Evolutionary conservation across 2,329 filamentous ascomycete genomes (phyloP), one percentile per base, ranked within the genome.

Genomic region (Sporothrix globosa): DNA sequence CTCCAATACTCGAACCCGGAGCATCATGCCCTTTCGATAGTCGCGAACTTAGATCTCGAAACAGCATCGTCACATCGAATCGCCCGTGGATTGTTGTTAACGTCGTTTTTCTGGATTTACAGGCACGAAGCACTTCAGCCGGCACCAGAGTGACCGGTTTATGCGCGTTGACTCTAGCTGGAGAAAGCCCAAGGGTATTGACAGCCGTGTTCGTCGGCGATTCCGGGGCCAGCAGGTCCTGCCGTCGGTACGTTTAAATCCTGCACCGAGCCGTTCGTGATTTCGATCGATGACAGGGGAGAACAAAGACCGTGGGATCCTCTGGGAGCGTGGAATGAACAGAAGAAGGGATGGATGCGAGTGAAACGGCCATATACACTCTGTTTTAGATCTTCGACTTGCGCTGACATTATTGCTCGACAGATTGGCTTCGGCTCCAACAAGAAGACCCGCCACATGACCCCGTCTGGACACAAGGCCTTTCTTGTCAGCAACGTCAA

Each of bases 161-260:
- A 97, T 90, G 87, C 91, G 96, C 82, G 90, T 98, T 78, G 90
- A 88, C 81, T 83, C 91, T 77, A 91, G 89, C 88, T 99, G 96
- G 96, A 73, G 96, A 86, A 99, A 98, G 90, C 96, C 96, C 78
- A 99, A 99, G 92, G 96, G 96, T 93, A 99, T 99, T 85, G 96
- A 99, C 73, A 97, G 94, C 88, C 88, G 92, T 81, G 95, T 99
- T 82, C 92, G 96, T 83, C 90, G 96, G 88, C 92, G 96, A 78
- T 99, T 99, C 89, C 93, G 92, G 86, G 93, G 96, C 81, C 92
- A 92, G 86, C 91, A 91, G 84, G 89, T 90, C 81, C 98, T 99
- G 95, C 96, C 96, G 85, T 97, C 93, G 88, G 95, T 97, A 94
- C 82, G 92, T 89, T 17, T 67, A 54, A 67, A 11, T 52, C 19